phyloP scores from a whole-genome alignment of 2,329 filamentous ascomycete species.

The Phialocephala subalpina region DNA sequence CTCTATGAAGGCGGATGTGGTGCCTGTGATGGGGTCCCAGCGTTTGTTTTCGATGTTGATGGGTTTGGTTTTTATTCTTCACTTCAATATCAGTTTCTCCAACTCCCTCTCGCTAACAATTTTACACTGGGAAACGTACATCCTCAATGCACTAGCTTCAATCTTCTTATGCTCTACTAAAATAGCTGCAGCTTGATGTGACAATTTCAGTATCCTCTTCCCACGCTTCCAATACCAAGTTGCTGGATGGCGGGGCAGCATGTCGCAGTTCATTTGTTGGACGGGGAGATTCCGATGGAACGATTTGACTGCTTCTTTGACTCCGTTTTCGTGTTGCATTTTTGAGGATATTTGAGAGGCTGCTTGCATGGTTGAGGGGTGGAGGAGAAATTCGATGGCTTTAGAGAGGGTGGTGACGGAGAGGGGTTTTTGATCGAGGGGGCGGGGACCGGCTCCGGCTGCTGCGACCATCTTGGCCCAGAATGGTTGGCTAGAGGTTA shows the following conservation, averaged over 20 bases:
- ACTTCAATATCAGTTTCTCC: constrained; percentile 5
- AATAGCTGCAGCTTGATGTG: constrained; percentile 60
- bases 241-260: constrained; percentile 53
- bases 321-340: constrained; percentile 48
- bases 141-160: constrained; percentile 55
- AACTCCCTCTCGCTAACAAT: too few relatives aligned
- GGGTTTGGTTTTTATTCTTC: constrained; percentile 22
- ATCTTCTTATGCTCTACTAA: constrained; percentile 60
- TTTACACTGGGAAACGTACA: constrained; percentile 45
- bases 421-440: constrained; percentile 56
- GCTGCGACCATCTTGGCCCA: constrained; percentile 78
- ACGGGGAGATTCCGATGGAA: constrained; percentile 49
- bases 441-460: constrained; percentile 74
- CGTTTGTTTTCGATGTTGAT: constrained; percentile 44
- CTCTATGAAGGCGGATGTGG: constrained; percentile 23
- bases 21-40: constrained; percentile 46
- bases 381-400: constrained; percentile 47
- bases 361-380: constrained; percentile 41
- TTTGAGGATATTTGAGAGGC: constrained; percentile 46
- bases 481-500: constrained; percentile 65
- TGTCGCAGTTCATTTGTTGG: constrained; percentile 46
- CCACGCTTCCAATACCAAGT: constrained; percentile 54
- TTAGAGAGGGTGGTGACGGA: constrained; percentile 46
- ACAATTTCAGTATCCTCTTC: constrained; percentile 48
- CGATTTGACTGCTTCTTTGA: constrained; percentile 48